Conservation (phyloP, 2,329 filamentous ascomycete species). For the Fusarium sambucinum region DNA sequence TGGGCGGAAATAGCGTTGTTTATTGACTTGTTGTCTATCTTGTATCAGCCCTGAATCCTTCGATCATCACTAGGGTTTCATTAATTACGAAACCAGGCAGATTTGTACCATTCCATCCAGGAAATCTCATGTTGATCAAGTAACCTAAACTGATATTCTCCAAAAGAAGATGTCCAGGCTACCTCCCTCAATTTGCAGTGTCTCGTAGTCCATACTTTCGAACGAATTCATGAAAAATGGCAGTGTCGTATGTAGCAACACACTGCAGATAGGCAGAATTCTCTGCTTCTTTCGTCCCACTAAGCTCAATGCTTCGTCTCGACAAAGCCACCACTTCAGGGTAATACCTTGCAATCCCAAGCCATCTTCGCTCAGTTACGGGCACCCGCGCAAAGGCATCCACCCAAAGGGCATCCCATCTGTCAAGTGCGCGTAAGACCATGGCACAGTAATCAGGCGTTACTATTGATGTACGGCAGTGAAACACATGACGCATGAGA, state of each 20-base stretch:
- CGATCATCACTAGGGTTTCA: background rate
- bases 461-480: constrained; percentile 15
- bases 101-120: background rate
- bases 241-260: constrained; percentile 15
- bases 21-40: too few species aligned
- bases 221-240: constrained; percentile 13
- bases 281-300: background rate
- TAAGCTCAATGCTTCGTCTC: constrained; percentile 11
- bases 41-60: background rate
- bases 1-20: background rate
- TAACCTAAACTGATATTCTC: background rate
- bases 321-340: constrained; percentile 21
- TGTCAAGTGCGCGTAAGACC: constrained; percentile 14
- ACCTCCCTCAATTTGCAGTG: background rate
- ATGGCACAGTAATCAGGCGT: background rate
- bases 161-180: background rate
- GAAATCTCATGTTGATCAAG: background rate
- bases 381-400: background rate
- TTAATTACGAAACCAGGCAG: background rate
- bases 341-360: constrained; percentile 25
- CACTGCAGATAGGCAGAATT: constrained; percentile 13
- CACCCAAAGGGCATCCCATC: constrained; percentile 30
- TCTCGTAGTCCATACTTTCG: background rate
- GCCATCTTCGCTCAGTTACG: constrained; percentile 8
- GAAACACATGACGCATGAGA: constrained; percentile 16